Conservation (phyloP, 495 filamentous ascomycete genomes). For the Annulohypoxylon stygium region DNA sequence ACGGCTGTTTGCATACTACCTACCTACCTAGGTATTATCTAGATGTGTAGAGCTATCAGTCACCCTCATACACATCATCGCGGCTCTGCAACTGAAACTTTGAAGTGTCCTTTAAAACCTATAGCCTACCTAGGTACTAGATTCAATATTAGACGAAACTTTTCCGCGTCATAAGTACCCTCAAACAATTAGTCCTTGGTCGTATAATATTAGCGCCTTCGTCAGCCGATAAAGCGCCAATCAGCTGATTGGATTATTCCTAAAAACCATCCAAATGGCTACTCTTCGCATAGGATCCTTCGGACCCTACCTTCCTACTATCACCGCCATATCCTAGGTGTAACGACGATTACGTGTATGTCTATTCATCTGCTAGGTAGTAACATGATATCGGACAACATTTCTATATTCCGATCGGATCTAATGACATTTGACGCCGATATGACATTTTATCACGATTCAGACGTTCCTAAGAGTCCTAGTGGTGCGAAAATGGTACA, state of each 20-base stretch:
- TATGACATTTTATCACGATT: not conserved
- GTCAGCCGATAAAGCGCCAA: not conserved
- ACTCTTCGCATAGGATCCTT: not conserved
- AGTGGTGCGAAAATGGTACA: not conserved
- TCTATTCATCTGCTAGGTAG: not conserved
- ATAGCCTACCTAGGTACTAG: not conserved
- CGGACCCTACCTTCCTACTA: not conserved
- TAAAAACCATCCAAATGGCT: not conserved
- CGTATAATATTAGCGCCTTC: not conserved
- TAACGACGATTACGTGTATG: constrained; percentile 1
- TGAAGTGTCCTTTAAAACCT: not conserved
- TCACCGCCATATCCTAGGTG: not conserved
- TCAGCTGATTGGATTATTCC: not conserved
- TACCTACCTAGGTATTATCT: too few species aligned
- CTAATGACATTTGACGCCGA: not conserved
- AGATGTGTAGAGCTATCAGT: too few species aligned
- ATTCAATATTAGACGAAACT: not conserved
- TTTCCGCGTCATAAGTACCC: not conserved
- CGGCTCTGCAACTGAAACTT: not conserved
- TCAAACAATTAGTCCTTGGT: not conserved
- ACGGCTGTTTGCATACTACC: too few species aligned
- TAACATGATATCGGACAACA: not conserved
- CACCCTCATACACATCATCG: too few species aligned
- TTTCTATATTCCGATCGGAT: not conserved
- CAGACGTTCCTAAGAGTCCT: not conserved